A percentile compares a stretch with the other conserved stretches of the same genome.
These are phyloP conservation scores for Podosphaera fusca DNA, from an alignment of 2,329 filamentous ascomycete genomes.

Conservation along the genomic window DNA sequence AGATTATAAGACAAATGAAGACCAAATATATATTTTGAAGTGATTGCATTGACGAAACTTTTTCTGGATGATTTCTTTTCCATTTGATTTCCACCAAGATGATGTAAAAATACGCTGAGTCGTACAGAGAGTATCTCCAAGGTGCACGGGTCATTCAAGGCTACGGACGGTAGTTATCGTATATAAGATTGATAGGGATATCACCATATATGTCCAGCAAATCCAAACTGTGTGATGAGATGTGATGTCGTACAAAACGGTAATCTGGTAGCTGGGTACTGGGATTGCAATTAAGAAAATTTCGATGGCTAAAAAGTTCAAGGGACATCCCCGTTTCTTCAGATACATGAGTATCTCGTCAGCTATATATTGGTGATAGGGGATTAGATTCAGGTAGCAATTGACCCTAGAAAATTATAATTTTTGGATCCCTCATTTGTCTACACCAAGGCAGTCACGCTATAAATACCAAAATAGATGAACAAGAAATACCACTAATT, in stretches of 20 bases:
- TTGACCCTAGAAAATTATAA: constrained; percentile 42
- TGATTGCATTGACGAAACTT: constrained; percentile 19
- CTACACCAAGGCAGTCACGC: constrained; percentile 42
- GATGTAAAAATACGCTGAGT: constrained; percentile 44
- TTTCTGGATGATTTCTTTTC: constrained; percentile 23
- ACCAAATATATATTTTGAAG: constrained; percentile 14
- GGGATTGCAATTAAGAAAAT: constrained; percentile 34
- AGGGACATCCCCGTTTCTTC: constrained; percentile 35
- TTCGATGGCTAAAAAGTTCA: constrained; percentile 39
- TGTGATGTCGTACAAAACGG: constrained; percentile 28
- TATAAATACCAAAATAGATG: constrained; percentile 48
- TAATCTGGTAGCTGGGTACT: constrained; percentile 34
- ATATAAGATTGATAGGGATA: constrained; percentile 44
- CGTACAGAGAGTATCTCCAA: constrained; percentile 37
- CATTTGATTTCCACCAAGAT: constrained; percentile 42
- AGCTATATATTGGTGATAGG: background rate
- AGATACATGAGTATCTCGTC: constrained; percentile 27
- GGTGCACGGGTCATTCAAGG: constrained; percentile 37
- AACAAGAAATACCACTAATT: constrained; percentile 53
- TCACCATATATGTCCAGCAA: constrained; percentile 44
- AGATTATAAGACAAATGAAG: constrained; percentile 14
- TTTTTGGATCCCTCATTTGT: constrained; percentile 52
- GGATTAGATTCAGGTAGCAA: background rate
- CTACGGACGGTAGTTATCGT: constrained; percentile 39
- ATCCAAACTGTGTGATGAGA: constrained; percentile 45